Evolutionary conservation across 129 eudicot genomes (phyloP), one percentile per base, ranked within the genome.

Genomic region (Chrysanthemum seticuspe): DNA sequence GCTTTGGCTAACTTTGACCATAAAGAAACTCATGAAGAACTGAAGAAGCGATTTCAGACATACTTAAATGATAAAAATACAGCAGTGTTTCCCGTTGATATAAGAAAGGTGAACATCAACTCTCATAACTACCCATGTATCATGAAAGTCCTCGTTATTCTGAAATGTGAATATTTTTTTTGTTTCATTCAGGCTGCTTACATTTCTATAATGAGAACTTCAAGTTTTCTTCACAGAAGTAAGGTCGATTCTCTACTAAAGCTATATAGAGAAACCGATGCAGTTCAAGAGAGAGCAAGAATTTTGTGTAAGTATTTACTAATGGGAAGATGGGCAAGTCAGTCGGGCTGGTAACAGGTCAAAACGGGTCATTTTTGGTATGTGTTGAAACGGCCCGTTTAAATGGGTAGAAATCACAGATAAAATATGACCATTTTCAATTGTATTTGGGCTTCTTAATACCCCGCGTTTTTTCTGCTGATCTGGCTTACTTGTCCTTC

Each of bases 1-100:
- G 89, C 84, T 23, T 79, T 85, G 70, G 86, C 81, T 68, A 79
- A 70, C 54, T 74, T 85, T 79, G 83, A 77, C 54, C 85, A 82
- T 62, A 79, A 67, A 66, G 71, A 68, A 66, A 85, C 87, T 66
- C 70, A 67, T 14, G 80, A 82, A 71, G 84, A 85, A 79, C 60
- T 79, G 73, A 68, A 75, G 72, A 73, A 76, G 67, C 84, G 85
- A 68, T 82, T 85, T 77, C 77, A 73, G 45, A 63, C 71, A 63
- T 85, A 75, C 62, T 8, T 79, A 56, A 70, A 48, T 70, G 76
- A 85, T 70, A 82, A 72, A 48, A 66, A 19, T 47, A 75, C 86
- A 27, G 51, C 79, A 10, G 65, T 58, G 47, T 76, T 82, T 64
- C 86, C 86, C 2, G 84, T 76, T 76, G 80, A 65, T 59, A 82